phyloP scores from a whole-genome alignment of 106 monocot genomes.

The Allium sativum region DNA sequence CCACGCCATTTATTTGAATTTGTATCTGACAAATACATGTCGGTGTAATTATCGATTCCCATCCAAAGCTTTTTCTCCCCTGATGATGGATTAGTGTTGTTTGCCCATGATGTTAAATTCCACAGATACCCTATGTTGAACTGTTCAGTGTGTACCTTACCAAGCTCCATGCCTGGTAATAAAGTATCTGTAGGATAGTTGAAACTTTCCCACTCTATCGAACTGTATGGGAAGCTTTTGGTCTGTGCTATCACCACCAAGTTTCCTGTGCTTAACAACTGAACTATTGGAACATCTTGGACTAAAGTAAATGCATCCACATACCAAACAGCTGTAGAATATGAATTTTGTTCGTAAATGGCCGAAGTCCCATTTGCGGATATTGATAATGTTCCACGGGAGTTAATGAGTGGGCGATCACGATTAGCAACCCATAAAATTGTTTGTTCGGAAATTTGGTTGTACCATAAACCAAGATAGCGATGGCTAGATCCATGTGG shows the following conservation, averaged over 20 bases:
- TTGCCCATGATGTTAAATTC: neutral
- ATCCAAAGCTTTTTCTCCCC: neutral
- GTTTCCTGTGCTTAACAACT: slow-evolving; percentile 1
- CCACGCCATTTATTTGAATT: no score
- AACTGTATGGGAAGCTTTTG: neutral
- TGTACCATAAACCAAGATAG: slow-evolving; percentile 51
- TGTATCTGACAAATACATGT: no score
- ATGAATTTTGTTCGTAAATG: neutral
- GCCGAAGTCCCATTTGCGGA: neutral
- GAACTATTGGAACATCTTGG: neutral
- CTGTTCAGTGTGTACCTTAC: neutral
- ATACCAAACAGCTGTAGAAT: neutral
- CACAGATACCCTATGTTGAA: no score
- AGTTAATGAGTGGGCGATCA: slow-evolving; percentile 13
- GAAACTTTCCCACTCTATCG: slow-evolving; percentile 9
- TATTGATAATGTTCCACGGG: neutral
- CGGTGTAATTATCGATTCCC: no score
- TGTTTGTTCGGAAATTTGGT: neutral
- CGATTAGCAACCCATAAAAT: slow-evolving; percentile 40
- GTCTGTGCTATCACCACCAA: neutral
- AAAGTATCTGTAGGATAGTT: slow-evolving; percentile 7
- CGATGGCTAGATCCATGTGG: slow-evolving; percentile 12
- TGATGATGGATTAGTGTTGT: neutral
- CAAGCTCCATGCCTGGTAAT: slow-evolving; percentile 5
- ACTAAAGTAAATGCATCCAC: neutral